A percentile compares a stretch with the other conserved stretches of the same genome.
Evolutionary conservation across 345 rosid species (phyloP).

Genomic region (Sisymbrium irio): DNA sequence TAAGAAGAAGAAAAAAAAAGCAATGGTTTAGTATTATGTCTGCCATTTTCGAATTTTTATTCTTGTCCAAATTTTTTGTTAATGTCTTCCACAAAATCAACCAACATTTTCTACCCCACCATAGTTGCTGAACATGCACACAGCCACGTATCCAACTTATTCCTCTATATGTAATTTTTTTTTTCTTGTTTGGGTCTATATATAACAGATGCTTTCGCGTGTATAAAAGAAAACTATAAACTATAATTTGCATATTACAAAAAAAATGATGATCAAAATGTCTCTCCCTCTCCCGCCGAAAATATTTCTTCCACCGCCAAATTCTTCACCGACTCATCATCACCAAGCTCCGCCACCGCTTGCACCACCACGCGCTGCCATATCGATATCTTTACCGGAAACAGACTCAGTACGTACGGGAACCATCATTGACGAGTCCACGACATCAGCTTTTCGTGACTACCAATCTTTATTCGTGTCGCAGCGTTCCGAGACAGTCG

Average conservation of each 20-base stretch:
- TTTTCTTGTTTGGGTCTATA: not conserved
- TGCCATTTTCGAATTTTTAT: slow-evolving; percentile 31
- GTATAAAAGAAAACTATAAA: slow-evolving; percentile 29
- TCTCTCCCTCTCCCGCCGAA: slow-evolving; percentile 33
- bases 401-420: slow-evolving; percentile 15
- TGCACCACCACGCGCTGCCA: slow-evolving; percentile 41
- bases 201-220: slow-evolving; percentile 26
- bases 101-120: slow-evolving; percentile 39
- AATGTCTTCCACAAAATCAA: slow-evolving; percentile 35
- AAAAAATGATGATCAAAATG: slow-evolving; percentile 43
- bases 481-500: slow-evolving; percentile 58
- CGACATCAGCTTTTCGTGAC: slow-evolving; percentile 72
- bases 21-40: slow-evolving; percentile 32
- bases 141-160: slow-evolving; percentile 29
- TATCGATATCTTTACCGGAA: slow-evolving; percentile 50
- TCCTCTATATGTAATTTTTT: not conserved
- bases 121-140: slow-evolving; percentile 31
- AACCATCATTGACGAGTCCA: slow-evolving; percentile 29
- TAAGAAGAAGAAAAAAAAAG: not conserved
- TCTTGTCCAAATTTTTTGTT: slow-evolving; percentile 20
- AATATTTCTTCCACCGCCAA: slow-evolving; percentile 36
- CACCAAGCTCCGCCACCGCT: slow-evolving; percentile 31
- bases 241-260: slow-evolving; percentile 12
- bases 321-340: slow-evolving; percentile 33
- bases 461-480: slow-evolving; percentile 81